Percentiles rank a stretch among this genome's conserved stretches.
Conservation (phyloP, 2,329 filamentous ascomycete genomes). For the Gremmenia infestans region DNA sequence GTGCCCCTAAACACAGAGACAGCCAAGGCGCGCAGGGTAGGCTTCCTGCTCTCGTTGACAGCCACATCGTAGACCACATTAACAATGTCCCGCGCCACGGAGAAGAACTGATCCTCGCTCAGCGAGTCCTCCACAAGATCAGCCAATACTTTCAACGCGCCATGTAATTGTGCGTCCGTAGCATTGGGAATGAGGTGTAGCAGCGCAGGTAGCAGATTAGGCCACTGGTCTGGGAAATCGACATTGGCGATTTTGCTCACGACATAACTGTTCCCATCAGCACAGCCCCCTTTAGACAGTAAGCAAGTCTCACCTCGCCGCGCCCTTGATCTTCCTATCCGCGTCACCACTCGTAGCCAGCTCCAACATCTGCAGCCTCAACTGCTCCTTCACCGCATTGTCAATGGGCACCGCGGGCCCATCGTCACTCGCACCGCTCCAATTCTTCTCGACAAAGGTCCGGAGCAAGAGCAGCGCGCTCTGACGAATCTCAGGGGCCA, state of each 20-base stretch:
- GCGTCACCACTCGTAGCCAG: slow-evolving; percentile 65
- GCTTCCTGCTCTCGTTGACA: slow-evolving; percentile 67
- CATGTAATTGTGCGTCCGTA: slow-evolving; percentile 76
- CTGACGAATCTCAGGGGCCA: slow-evolving; percentile 74
- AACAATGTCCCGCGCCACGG: slow-evolving; percentile 79
- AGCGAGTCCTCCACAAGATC: slow-evolving; percentile 92
- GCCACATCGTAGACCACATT: slow-evolving; percentile 79
- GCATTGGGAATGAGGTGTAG: slow-evolving; percentile 72
- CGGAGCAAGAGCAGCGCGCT: slow-evolving; percentile 75
- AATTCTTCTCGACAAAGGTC: slow-evolving; percentile 77
- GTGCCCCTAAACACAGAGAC: slow-evolving; percentile 86
- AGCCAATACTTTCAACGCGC: slow-evolving; percentile 78
- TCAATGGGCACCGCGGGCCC: slow-evolving; percentile 56
- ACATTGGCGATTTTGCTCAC: slow-evolving; percentile 91
- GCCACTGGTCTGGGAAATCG: slow-evolving; percentile 95
- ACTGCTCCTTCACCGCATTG: slow-evolving; percentile 66
- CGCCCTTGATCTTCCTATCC: slow-evolving; percentile 81
- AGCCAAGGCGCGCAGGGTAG: slow-evolving; percentile 74
- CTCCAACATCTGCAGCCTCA: slow-evolving; percentile 71
- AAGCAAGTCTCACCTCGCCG: slow-evolving; percentile 63
- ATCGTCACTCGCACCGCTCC: slow-evolving; percentile 72
- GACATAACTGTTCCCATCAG: slow-evolving; percentile 46
- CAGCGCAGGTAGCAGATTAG: slow-evolving; percentile 75
- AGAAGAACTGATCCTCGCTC: slow-evolving; percentile 92
- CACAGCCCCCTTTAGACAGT: background rate